A percentile compares a stretch with the other conserved stretches of the same genome.
These are phyloP conservation scores for Fusarium hostae DNA, from an alignment of 2,329 filamentous ascomycete genomes.

Conservation along the genomic window DNA sequence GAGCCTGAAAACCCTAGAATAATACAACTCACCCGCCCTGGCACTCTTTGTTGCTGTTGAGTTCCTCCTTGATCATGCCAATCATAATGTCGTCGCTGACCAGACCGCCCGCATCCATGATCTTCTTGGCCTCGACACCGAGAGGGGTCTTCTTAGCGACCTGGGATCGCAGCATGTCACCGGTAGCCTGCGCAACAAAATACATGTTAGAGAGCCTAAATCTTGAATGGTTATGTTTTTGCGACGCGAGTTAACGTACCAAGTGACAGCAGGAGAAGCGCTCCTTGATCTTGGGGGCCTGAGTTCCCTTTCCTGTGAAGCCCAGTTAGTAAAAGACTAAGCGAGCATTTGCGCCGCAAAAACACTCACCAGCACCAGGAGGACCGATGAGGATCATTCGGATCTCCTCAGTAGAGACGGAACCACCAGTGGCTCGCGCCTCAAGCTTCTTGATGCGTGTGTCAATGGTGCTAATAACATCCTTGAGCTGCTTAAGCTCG, in stretches of 20 bases:
- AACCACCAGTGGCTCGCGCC: conserved; percentile 70
- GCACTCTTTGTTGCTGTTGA: conserved; percentile 94
- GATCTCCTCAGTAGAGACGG: conserved; percentile 70
- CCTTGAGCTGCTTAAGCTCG: conserved; percentile 85
- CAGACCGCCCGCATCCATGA: conserved; percentile 98
- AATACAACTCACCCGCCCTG: conserved; percentile 81
- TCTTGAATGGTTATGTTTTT: not conserved
- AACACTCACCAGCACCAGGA: conserved; percentile 86
- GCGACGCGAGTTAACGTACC: conserved; percentile 65
- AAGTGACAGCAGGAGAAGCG: conserved; percentile 97
- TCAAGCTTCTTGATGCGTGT: conserved; percentile 88
- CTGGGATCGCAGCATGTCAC: conserved; percentile 98
- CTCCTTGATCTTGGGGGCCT: conserved; percentile 98
- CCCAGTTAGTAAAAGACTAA: conserved; percentile 30
- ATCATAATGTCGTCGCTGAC: conserved; percentile 99
- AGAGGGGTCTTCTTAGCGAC: conserved; percentile 97
- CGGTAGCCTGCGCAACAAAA: conserved; percentile 76
- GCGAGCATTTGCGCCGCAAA: conserved; percentile 8
- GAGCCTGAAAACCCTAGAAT: not conserved
- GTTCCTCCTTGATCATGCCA: conserved; percentile 98
- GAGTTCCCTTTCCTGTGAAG: conserved; percentile 90
- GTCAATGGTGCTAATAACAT: conserved; percentile 85
- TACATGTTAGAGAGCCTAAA: conserved; percentile 22
- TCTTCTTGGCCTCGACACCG: conserved; percentile 98
- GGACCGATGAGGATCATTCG: conserved; percentile 98